Evolutionary conservation across 805 yeast species (phyloP).

Genomic region (Ogataea methylovora): DNA sequence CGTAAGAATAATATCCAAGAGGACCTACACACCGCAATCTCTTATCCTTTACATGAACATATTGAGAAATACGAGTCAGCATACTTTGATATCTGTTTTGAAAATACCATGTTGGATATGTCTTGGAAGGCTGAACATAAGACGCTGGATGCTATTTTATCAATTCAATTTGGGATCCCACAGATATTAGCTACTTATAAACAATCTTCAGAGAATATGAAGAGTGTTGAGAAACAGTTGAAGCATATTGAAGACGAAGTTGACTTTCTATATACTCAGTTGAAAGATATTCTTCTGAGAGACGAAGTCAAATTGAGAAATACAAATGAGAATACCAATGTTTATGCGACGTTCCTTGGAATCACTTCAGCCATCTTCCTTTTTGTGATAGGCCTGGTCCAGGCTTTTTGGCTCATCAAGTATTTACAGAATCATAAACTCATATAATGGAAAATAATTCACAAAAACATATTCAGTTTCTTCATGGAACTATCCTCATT

Average conservation of each 20-base stretch:
- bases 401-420: constrained; percentile 16
- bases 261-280: constrained; percentile 9
- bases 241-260: constrained; percentile 13
- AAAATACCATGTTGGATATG: constrained; percentile 19
- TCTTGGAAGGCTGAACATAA: constrained; percentile 17
- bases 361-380: constrained; percentile 8
- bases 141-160: constrained; percentile 9
- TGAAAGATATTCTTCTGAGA: constrained; percentile 6
- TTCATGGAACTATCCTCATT: too few species aligned
- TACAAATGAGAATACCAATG: constrained; percentile 19
- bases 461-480: background rate
- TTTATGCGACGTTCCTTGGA: constrained; percentile 10
- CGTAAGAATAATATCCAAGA: constrained; percentile 15
- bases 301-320: constrained; percentile 18
- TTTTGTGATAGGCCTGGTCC: constrained; percentile 9
- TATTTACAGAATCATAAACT: constrained; percentile 11
- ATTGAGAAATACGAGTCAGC: constrained; percentile 9
- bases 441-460: background rate
- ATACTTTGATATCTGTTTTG: constrained; percentile 24
- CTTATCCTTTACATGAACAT: constrained; percentile 13
- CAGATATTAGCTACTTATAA: constrained; percentile 15
- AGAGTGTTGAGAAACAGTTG: constrained; percentile 5
- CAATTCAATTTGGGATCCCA: constrained; percentile 19
- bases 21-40: constrained; percentile 13
- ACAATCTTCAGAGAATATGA: constrained; percentile 11